phyloP scores from a whole-genome alignment of 75 land plant species.

The Cunninghamia lanceolata region DNA sequence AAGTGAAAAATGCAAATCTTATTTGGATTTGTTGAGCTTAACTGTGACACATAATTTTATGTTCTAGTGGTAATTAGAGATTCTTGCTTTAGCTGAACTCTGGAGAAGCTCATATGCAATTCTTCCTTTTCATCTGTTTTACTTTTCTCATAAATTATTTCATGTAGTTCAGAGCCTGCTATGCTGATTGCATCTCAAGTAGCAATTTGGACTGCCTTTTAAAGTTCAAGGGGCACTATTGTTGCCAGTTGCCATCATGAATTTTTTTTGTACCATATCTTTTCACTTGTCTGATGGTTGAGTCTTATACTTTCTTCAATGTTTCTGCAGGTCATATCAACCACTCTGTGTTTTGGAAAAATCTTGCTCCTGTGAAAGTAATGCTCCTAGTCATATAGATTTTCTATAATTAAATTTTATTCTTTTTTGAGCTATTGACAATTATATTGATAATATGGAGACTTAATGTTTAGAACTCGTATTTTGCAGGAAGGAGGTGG shows the following conservation, averaged over 20 bases:
- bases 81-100: not conserved
- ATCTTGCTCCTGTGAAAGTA: constrained; percentile 68
- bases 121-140: not conserved
- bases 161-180: constrained; percentile 2
- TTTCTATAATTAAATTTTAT: not conserved
- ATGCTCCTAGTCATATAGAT: constrained; percentile 2
- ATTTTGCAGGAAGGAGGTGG: constrained; percentile 31
- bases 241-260: not conserved
- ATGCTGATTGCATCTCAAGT: not conserved
- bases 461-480: not conserved
- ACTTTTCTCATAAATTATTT: not conserved
- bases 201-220: not conserved
- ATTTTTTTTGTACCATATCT: not conserved
- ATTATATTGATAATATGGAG: not conserved
- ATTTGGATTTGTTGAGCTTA: not conserved
- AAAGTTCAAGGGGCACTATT: not conserved
- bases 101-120: not conserved
- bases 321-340: constrained; percentile 82
- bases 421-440: not conserved
- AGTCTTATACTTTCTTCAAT: not conserved
- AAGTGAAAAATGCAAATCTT: not conserved
- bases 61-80: not conserved
- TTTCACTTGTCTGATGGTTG: not conserved
- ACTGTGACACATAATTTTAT: not conserved
- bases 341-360: constrained; percentile 95